Percentiles rank a stretch among this genome's conserved stretches.
Conservation (phyloP, 1,139 yeast species). For the Kazachstania sp. region DNA sequence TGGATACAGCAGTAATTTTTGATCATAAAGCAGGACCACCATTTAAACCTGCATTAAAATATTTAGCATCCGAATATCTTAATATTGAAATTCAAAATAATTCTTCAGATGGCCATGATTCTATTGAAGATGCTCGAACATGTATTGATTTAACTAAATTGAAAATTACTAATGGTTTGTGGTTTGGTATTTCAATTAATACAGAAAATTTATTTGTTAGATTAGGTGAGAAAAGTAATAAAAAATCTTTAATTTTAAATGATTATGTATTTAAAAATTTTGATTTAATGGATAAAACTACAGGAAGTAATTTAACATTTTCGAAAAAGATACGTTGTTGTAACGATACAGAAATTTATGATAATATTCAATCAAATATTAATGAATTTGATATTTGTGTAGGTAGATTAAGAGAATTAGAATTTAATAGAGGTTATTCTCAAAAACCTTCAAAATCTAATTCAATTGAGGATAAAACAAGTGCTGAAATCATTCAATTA, state of each 20-base stretch:
- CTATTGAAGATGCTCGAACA: constrained; percentile 76
- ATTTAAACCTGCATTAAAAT: constrained; percentile 64
- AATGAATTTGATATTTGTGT: constrained; percentile 42
- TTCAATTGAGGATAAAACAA: constrained; percentile 2
- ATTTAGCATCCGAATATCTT: constrained; percentile 52
- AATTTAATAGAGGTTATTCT: constrained; percentile 33
- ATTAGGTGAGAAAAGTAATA: constrained; percentile 27
- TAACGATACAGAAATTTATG: constrained; percentile 53
- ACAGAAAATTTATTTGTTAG: constrained; percentile 37
- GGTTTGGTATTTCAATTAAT: constrained; percentile 49
- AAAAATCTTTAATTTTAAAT: constrained; percentile 36
- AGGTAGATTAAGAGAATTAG: constrained; percentile 53
- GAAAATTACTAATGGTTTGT: constrained; percentile 57
- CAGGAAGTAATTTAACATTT: constrained; percentile 8
- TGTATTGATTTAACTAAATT: constrained; percentile 69
- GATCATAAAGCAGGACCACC: constrained; percentile 79
- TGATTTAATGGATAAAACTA: constrained; percentile 3
- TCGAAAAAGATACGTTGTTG: constrained; percentile 37
- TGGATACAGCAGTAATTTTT: constrained; percentile 58
- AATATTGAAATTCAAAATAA: constrained; percentile 54
- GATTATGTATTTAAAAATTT: constrained; percentile 21
- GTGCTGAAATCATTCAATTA: constrained; percentile 20
- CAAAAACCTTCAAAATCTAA: constrained; percentile 7
- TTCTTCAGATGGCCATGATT: constrained; percentile 63
- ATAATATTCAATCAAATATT: constrained; percentile 33